Base-by-base conservation (phyloP, 306 rosid species). In the apple (Malus domestica) region DNA sequence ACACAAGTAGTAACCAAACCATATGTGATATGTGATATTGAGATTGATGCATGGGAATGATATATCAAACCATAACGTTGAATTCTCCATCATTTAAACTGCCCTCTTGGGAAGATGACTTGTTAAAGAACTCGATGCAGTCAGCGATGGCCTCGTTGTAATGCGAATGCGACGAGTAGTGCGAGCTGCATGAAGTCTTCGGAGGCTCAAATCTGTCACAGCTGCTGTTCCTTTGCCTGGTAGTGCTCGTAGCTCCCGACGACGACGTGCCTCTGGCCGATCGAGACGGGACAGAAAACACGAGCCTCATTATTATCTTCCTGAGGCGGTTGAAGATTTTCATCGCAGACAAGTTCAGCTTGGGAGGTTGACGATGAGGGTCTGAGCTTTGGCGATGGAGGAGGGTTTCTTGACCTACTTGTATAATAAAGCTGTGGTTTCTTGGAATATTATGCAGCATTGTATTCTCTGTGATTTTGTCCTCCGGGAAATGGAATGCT, bases 71-170 rank as follows among this genome's bases (percentile, higher is more conserved):
- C 78, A 77, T 61, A 22, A 82, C 69, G 65, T 78, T 78, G 42
- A 88, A 85, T 19, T 75, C 86, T 71, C 65, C 81, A 65, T 68
- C 82, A 74, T 86, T 85, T 62, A 86, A 69, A 49, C 80, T 46
- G 27, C 68, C 85, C 13, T 90, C 90, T 72, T 88, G 88, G 1
- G 92, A 35, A 8, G 70, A 66, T 1, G 70, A 92, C 84, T 83
- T 88, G 27, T 92, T 92, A 85, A 92, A 86, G 86, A 92, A 92
- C 89, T 92, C 92, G 42, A 92, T 92, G 82, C 96, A 90, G 35
- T 92, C 97, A 0, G 92, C 86, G 38, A 92, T 88, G 75, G 96
- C 96, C 73, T 90, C 93, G n/a, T 87, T 84, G 55, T 88, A 88
- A 74, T 92, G 97, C 7, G 92, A 87, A 67, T 90, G 88, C 18